Percentiles rank a stretch among this genome's conserved stretches.
Evolutionary conservation across 345 rosid species (phyloP).

Genomic region (Corchorus capsularis): DNA sequence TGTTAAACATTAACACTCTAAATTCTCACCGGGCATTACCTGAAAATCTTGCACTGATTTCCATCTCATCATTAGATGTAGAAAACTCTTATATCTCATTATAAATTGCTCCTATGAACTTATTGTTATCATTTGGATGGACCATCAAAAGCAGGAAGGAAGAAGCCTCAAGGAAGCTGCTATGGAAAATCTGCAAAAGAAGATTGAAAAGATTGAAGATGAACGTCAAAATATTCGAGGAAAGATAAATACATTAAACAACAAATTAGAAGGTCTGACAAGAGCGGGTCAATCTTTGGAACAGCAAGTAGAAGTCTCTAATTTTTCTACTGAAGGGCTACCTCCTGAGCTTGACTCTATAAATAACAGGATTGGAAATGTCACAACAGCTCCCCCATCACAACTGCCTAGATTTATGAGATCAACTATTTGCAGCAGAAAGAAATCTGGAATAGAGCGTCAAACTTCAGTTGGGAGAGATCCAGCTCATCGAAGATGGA

Average conservation of each 20-base stretch:
- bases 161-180: conserved; percentile 45
- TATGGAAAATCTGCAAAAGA: conserved; percentile 51
- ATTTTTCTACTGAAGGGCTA: conserved; percentile 31
- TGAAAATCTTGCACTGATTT: background rate
- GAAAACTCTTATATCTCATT: background rate
- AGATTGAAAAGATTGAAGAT: conserved; percentile 52
- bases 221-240: conserved; percentile 41
- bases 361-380: conserved; percentile 27
- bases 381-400: conserved; percentile 38
- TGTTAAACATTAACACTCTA: background rate
- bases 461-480: conserved; percentile 32
- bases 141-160: conserved; percentile 46
- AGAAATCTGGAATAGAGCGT: conserved; percentile 41
- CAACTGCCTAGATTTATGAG: conserved; percentile 71
- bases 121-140: conserved; percentile 19
- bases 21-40: background rate
- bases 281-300: conserved; percentile 36
- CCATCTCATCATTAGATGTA: conserved; percentile 11
- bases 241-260: conserved; percentile 42
- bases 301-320: conserved; percentile 33
- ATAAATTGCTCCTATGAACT: conserved; percentile 1
- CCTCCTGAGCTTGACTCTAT: conserved; percentile 24
- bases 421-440: conserved; percentile 69
- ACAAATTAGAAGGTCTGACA: conserved; percentile 44
- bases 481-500: conserved; percentile 34